Percentiles rank a stretch among this genome's conserved stretches.
phyloP scores from a whole-genome alignment of 495 filamentous ascomycete species.

The Sphaerosporella brunnea region DNA sequence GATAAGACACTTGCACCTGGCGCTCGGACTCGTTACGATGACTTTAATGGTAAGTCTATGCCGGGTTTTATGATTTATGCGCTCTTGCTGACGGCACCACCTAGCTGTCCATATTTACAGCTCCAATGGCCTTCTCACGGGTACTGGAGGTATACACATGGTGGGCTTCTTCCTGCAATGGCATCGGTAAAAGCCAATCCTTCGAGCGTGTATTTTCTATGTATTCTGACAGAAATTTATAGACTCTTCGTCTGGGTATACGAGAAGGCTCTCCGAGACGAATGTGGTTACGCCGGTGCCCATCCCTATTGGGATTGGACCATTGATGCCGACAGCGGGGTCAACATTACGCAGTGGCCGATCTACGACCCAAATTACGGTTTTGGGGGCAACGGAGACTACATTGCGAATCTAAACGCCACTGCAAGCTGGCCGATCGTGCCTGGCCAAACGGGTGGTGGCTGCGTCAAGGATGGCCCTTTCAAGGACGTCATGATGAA shows the following conservation, averaged over 20 bases:
- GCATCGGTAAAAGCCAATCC: constrained; percentile 38
- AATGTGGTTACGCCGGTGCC: constrained; percentile 51
- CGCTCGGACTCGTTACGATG: constrained; percentile 38
- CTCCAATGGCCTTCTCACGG: not conserved
- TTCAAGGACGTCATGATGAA: constrained; percentile 12
- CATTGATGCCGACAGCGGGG: constrained; percentile 25
- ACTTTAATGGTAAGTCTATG: constrained; percentile 22
- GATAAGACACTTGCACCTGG: constrained; percentile 4
- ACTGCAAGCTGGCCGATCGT: constrained; percentile 3
- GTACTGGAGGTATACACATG: constrained; percentile 1
- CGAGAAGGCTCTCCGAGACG: constrained; percentile 43
- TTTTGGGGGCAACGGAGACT: constrained; percentile 44
- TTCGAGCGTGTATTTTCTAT: too few species aligned
- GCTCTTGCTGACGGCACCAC: not conserved
- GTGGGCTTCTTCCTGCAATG: constrained; percentile 47
- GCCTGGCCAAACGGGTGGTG: constrained; percentile 9
- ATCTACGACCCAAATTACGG: constrained; percentile 46
- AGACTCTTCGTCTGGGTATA: constrained; percentile 37
- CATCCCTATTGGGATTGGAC: constrained; percentile 49
- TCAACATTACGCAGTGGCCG: constrained; percentile 36
- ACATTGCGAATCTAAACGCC: not conserved
- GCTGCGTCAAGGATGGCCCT: constrained; percentile 17
- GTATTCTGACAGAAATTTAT: too few species aligned
- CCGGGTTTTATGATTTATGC: not conserved
- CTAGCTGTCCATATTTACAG: constrained; percentile 1